A percentile compares a stretch with the other conserved stretches of the same genome.
Evolutionary conservation across 1,284 basidiomycete genomes (phyloP).

Genomic region (Rugosomyces carneus): DNA sequence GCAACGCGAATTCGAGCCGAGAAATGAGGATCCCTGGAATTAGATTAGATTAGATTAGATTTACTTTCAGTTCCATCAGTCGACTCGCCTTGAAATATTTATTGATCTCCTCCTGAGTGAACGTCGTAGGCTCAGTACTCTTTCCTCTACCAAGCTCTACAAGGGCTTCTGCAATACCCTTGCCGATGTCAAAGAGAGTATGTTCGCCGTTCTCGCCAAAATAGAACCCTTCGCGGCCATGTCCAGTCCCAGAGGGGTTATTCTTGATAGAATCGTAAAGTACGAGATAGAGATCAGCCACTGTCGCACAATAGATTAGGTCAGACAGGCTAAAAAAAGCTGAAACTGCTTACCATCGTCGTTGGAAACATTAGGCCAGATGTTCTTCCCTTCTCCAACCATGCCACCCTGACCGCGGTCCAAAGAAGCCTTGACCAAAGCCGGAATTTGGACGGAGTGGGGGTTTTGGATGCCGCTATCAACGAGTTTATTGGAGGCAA

Average conservation of each 20-base stretch:
- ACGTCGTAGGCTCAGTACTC: slow-evolving; percentile 33
- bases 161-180: slow-evolving; percentile 26
- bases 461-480: slow-evolving; percentile 33
- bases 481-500: slow-evolving; percentile 28
- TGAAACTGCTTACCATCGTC: slow-evolving; percentile 17
- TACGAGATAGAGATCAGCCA: slow-evolving; percentile 17
- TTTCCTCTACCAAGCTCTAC: slow-evolving; percentile 29
- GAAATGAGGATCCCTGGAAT: slow-evolving; percentile 22
- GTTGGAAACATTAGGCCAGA: slow-evolving; percentile 35
- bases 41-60: too few species aligned
- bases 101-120: slow-evolving; percentile 34
- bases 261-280: slow-evolving; percentile 15
- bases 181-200: slow-evolving; percentile 24
- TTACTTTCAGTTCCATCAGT: too few species aligned
- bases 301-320: slow-evolving; percentile 8
- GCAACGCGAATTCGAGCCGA: slow-evolving; percentile 38
- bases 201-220: slow-evolving; percentile 30
- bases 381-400: slow-evolving; percentile 36
- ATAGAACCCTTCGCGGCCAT: slow-evolving; percentile 38
- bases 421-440: slow-evolving; percentile 27
- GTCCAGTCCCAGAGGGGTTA: slow-evolving; percentile 21
- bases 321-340: background rate
- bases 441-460: slow-evolving; percentile 32
- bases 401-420: slow-evolving; percentile 33
- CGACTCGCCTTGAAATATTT: slow-evolving; percentile 13